phyloP scores from a whole-genome alignment of 2,329 filamentous ascomycete genomes.

The Ophioceras dolichostomum region DNA sequence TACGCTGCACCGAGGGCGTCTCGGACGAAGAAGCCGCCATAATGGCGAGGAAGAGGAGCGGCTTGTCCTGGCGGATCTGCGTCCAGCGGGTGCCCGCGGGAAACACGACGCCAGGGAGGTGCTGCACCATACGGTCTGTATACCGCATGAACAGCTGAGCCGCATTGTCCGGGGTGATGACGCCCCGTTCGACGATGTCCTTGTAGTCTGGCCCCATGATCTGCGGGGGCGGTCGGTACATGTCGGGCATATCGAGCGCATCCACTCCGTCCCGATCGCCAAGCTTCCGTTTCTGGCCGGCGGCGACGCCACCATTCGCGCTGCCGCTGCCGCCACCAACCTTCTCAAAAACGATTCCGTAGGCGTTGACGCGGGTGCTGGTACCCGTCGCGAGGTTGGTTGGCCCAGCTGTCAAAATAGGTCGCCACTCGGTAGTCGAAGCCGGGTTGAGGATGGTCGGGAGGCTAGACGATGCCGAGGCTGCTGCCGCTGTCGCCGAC shows the following conservation, averaged over 20 bases:
- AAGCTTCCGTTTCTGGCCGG: conserved; percentile 27
- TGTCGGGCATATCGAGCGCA: conserved; percentile 5
- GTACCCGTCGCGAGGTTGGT: not conserved
- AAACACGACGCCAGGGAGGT: conserved; percentile 52
- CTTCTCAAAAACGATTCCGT: not conserved
- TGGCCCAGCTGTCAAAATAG: not conserved
- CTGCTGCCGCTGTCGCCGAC: not conserved
- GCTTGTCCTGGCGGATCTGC: conserved; percentile 45
- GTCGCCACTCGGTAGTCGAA: not conserved
- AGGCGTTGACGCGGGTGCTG: not conserved
- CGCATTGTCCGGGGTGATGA: conserved; percentile 44
- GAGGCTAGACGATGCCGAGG: not conserved
- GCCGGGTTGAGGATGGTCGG: not conserved
- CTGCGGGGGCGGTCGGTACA: conserved; percentile 1
- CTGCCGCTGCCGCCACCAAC: not conserved
- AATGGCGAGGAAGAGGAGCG: conserved; percentile 58
- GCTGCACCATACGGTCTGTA: conserved; percentile 43
- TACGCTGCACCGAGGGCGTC: conserved; percentile 41
- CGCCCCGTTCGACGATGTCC: conserved; percentile 45
- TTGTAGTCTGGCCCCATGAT: conserved; percentile 16
- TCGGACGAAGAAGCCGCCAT: conserved; percentile 54
- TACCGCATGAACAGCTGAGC: conserved; percentile 45
- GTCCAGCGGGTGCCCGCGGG: conserved; percentile 37
- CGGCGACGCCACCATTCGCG: no score
- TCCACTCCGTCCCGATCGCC: conserved; percentile 11